phyloP scores from a whole-genome alignment of 129 eudicot species.

The Oenanthe sinensis region DNA sequence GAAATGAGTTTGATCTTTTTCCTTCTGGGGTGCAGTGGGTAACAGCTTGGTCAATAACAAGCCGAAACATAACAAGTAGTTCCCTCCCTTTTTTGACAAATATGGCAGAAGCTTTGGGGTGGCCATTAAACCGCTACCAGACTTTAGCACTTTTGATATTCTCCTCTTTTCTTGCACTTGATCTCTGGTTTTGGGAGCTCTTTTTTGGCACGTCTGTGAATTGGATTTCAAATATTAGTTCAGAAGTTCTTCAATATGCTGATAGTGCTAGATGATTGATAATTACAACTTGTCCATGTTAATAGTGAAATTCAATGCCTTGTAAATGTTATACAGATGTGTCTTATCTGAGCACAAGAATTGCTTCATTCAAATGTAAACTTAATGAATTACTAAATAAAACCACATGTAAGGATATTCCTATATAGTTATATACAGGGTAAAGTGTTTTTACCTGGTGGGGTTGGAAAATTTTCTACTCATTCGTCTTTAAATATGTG shows the following conservation, averaged over 20 bases:
- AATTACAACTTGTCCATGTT: not conserved
- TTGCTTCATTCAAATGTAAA: not conserved
- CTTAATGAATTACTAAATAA: not conserved
- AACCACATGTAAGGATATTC: not conserved
- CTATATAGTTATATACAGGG: too few species aligned
- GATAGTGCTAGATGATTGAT: slow-evolving; percentile 21
- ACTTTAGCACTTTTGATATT: slow-evolving; percentile 72
- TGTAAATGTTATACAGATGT: slow-evolving; percentile 18
- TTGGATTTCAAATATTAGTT: slow-evolving; percentile 47
- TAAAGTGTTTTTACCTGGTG: too few species aligned
- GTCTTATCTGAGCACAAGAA: not conserved
- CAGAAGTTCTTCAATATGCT: slow-evolving; percentile 36
- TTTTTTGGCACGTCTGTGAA: slow-evolving; percentile 59
- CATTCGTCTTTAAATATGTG: too few species aligned
- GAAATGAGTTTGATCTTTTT: slow-evolving; percentile 69
- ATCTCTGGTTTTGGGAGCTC: slow-evolving; percentile 94
- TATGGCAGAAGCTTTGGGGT: slow-evolving; percentile 60
- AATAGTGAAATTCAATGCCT: slow-evolving; percentile 1
- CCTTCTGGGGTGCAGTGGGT: slow-evolving; percentile 83
- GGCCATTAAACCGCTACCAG: slow-evolving; percentile 86
- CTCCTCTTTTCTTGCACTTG: slow-evolving; percentile 82
- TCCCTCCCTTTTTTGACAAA: slow-evolving; percentile 60
- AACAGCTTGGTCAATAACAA: slow-evolving; percentile 88
- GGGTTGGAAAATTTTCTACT: too few species aligned
- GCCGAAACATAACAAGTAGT: slow-evolving; percentile 38